Base-by-base conservation (phyloP, 306 rosid genomes). In the Vigna nakashimae region DNA sequence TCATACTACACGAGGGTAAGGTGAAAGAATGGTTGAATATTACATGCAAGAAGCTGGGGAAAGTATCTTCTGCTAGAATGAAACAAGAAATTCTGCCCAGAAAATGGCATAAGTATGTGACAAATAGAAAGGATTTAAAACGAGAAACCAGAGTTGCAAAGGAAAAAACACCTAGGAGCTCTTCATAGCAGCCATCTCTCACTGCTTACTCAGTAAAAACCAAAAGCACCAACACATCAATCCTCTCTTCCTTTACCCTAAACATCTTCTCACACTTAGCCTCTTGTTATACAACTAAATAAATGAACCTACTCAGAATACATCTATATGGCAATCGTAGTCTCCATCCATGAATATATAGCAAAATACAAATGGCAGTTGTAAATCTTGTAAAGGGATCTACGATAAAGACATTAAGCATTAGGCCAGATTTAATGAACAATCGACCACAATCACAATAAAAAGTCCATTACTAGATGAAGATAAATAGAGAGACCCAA, bases 401-500 rank as follows among this genome's bases (percentile, higher is more conserved):
- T 36, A 45, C 63, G 59, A 48, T 48, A 46, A 71, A 74, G 20
- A 30, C 59, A 66, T 48, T 52, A 71, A 16, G 55, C 65, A 77
- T 55, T 60, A 75, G 5, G 48, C 71, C 58, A 74, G 50, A 53
- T 53, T 60, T 51, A 64, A 76, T 26, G 77, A 51, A 68, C 46
- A 75, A 58, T 70, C 50, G 32, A n/a, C 20, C 7, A 32, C 38
- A 52, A 17, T 26, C 52, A 45, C 57, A 79, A 76, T 79, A 50
- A 66, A 70, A 76, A 79, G 66, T 30, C 34, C 55, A 58, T 77
- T 66, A 42, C 45, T 65, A 49, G 83, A 74, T 7, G 36, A 75
- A 71, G 75, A 65, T 53, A 82, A 64, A 64, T n/a, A 34, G 46
- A 58, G 40, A 78, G 68, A 72, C 50, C 78, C 36, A 74, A 77